Conservation (phyloP, 1,284 basidiomycete genomes). For the Fomitopsis pinicola region DNA sequence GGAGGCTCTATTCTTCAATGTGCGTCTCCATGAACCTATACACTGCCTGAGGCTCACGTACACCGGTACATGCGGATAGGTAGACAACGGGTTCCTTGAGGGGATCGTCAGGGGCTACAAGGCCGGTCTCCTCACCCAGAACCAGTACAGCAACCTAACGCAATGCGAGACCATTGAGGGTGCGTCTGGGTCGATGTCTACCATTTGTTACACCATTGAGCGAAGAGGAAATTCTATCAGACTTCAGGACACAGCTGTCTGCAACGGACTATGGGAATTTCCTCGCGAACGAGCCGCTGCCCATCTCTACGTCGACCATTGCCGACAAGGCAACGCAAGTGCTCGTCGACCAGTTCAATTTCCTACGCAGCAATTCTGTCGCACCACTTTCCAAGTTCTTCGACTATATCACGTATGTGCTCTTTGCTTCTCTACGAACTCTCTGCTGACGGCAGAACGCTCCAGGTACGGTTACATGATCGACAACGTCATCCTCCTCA, state of each 20-base stretch:
- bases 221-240: conserved; percentile 35
- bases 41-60: conserved; percentile 23
- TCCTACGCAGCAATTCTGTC: conserved; percentile 86
- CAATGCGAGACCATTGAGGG: conserved; percentile 99
- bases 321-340: conserved; percentile 93
- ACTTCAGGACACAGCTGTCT: conserved; percentile 89
- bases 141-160: conserved; percentile 90
- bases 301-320: conserved; percentile 92
- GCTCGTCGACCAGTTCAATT: conserved; percentile 97
- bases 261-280: conserved; percentile 99
- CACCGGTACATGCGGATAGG: conserved; percentile 39
- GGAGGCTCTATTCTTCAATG: conserved; percentile 89
- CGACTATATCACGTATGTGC: conserved; percentile 89
- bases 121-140: conserved; percentile 84
- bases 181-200: conserved; percentile 30
- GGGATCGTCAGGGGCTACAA: conserved; percentile 95
- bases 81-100: conserved; percentile 83
- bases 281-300: conserved; percentile 94
- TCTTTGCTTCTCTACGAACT: background rate
- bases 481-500: conserved; percentile 97
- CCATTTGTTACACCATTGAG: background rate
- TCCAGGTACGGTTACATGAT: conserved; percentile 97
- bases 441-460: background rate
- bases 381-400: conserved; percentile 91
- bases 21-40: conserved; percentile 32